Evolutionary conservation across 495 filamentous ascomycete species (phyloP).

Genomic region (Clavariopsis aquatica): DNA sequence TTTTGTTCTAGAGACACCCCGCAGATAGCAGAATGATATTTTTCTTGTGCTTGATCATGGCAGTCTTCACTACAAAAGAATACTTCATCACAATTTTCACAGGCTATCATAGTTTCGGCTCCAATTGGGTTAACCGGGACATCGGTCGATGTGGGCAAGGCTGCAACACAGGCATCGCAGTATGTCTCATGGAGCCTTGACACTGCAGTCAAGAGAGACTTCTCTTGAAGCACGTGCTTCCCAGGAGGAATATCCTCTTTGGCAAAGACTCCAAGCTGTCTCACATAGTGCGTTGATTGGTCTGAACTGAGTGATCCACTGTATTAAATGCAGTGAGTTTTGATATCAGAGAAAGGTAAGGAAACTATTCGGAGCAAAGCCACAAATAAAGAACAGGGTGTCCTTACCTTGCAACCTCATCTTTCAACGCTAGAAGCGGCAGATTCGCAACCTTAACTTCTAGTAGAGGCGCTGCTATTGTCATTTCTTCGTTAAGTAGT

Average conservation of each 20-base stretch:
- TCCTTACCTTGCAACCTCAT: conserved; percentile 30
- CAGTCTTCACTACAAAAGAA: conserved; percentile 84
- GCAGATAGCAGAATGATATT: conserved; percentile 86
- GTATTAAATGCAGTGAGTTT: not conserved
- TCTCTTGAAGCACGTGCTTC: conserved; percentile 30
- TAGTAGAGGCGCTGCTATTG: conserved; percentile 28
- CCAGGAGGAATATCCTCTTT: conserved; percentile 34
- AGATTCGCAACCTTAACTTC: conserved; percentile 31
- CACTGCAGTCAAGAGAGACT: conserved; percentile 34
- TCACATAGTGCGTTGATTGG: not conserved
- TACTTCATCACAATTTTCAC: conserved; percentile 75
- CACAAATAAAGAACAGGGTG: not conserved
- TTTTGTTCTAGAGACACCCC: conserved; percentile 76
- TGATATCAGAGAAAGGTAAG: not conserved
- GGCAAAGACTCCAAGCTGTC: conserved; percentile 37
- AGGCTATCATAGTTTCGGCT: conserved; percentile 48
- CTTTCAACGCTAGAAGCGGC: conserved; percentile 16
- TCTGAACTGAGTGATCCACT: conserved; percentile 5
- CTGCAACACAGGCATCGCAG: conserved; percentile 80
- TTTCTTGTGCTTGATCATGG: conserved; percentile 64
- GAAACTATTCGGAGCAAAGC: not conserved
- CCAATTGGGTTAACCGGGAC: conserved; percentile 45
- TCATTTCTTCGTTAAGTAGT: conserved; percentile 40
- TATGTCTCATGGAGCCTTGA: conserved; percentile 67
- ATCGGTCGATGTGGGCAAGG: conserved; percentile 59